A percentile compares a stretch with the other conserved stretches of the same genome.
phyloP scores from a whole-genome alignment of 2,329 filamentous ascomycete species.

The Xylariaceae sp. region DNA sequence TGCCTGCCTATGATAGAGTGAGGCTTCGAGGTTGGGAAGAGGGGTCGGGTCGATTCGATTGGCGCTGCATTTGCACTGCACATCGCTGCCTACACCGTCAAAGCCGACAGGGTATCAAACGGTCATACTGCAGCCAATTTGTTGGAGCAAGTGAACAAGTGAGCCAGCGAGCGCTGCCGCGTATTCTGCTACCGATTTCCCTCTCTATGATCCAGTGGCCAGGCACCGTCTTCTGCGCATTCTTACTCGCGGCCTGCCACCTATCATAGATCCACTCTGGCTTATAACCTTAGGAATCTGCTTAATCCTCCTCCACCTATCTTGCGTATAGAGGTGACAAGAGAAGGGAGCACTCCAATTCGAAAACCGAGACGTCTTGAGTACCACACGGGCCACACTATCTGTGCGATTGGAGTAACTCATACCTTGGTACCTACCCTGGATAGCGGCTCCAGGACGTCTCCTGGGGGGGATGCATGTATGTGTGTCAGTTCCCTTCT shows the following conservation, averaged over 20 bases:
- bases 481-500: slow-evolving; percentile 22
- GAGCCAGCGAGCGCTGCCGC: too few relatives aligned
- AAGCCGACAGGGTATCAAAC: too few relatives aligned
- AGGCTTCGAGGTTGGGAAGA: slow-evolving; percentile 4
- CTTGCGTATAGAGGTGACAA: neutral
- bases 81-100: too few relatives aligned
- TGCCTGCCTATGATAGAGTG: slow-evolving; percentile 2
- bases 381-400: slow-evolving; percentile 2
- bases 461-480: slow-evolving; percentile 20
- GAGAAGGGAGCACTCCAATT: slow-evolving; percentile 1
- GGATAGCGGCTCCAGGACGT: slow-evolving; percentile 8
- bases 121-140: too few relatives aligned
- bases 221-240: slow-evolving; percentile 6
- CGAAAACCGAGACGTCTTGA: neutral
- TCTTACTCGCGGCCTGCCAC: neutral
- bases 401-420: neutral
- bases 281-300: slow-evolving; percentile 4
- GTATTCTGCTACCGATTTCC: too few relatives aligned
- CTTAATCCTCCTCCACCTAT: neutral
- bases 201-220: too few relatives aligned
- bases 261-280: neutral
- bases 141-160: neutral
- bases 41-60: too few relatives aligned
- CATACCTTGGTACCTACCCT: slow-evolving; percentile 7
- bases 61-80: too few relatives aligned